Base-by-base conservation (phyloP, 331 rosid genomes). In the Acacia pycnantha region DNA sequence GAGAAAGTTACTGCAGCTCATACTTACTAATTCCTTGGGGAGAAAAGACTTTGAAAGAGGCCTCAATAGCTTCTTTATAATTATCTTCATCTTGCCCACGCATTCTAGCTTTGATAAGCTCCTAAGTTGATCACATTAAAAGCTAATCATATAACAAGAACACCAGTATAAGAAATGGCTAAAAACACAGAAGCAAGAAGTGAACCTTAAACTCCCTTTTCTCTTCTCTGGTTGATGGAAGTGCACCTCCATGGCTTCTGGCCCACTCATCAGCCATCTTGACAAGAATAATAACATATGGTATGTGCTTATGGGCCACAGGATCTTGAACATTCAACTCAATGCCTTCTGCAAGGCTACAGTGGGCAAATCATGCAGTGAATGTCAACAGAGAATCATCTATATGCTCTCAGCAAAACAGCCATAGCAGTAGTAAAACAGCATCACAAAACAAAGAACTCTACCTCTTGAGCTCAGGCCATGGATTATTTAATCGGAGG, bases 401-500 rank as follows among this genome's bases (percentile, higher is more conserved):
- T 65, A 61, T 7, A 68, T 33, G 79, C 68, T 72, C 69, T 73
- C 26, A 67, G 72, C 73, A 77, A 46, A 61, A 24, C 78, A 47
- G 78, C 75, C 73, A 27, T 41, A 66, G 7, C 31, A 67, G 75
- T 72, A 76, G 43, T 41, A 62, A 64, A 15, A 29, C 41, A 31
- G 27, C 5, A 61, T 76, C 53, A 86, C 62, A 46, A 37, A 76
- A n/a, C 33, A 65, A 67, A 70, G 46, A 83, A 80, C 53, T 78
- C 6, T 50, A 95, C 99, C 96, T 90, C 89, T 81, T 87, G 72
- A 96, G 97, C 90, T 96, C 98, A 64, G 92, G 94, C 99, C 99
- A 96, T 62, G 98, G 98, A 84, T 91, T 96, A 90, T 96, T 92
- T 80, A 96, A 89, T 68, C 99, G 97, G 69, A 96, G 98, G 85